These are phyloP conservation scores for Neurospora sp. DNA, from an alignment of 495 filamentous ascomycete genomes.

Conservation along the genomic window DNA sequence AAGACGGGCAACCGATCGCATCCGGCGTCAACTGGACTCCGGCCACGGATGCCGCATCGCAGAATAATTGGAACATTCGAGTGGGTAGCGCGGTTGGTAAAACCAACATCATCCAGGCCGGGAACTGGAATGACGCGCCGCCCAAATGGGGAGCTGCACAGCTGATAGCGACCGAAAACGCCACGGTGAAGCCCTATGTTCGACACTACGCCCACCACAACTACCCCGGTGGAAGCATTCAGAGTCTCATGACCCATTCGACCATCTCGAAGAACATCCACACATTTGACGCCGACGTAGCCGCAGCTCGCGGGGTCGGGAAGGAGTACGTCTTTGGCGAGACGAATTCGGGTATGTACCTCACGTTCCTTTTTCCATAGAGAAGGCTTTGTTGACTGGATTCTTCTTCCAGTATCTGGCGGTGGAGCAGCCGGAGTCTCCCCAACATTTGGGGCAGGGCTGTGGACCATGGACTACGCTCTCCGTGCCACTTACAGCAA, in stretches of 20 bases:
- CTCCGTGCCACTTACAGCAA: conserved; percentile 36
- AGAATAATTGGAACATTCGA: conserved; percentile 43
- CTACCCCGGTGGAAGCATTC: conserved; percentile 45
- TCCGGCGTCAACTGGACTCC: conserved; percentile 41
- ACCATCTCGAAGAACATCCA: conserved; percentile 29
- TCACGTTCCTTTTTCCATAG: too few species aligned
- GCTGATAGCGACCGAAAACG: conserved; percentile 38
- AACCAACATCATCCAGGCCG: conserved; percentile 42
- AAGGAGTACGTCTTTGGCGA: conserved; percentile 51
- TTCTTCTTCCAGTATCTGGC: conserved; percentile 25
- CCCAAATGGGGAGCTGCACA: conserved; percentile 42
- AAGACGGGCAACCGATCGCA: conserved; percentile 43
- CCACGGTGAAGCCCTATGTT: conserved; percentile 38
- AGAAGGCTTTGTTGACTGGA: neutral
- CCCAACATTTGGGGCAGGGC: conserved; percentile 46
- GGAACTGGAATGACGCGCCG: conserved; percentile 46
- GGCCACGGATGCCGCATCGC: conserved; percentile 40
- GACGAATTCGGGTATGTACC: conserved; percentile 43
- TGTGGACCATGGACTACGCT: conserved; percentile 53
- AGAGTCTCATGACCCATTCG: conserved; percentile 43
- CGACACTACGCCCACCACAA: conserved; percentile 49
- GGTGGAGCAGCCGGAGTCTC: conserved; percentile 43
- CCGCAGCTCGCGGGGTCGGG: conserved; percentile 31
- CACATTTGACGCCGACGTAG: conserved; percentile 39
- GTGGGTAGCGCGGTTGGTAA: conserved; percentile 40